Percentiles rank a stretch among this genome's conserved stretches.
These are phyloP conservation scores for Syncephalis plumigaleata DNA, from an alignment of 371 early-diverging fungal genomes.

Conservation along the genomic window DNA sequence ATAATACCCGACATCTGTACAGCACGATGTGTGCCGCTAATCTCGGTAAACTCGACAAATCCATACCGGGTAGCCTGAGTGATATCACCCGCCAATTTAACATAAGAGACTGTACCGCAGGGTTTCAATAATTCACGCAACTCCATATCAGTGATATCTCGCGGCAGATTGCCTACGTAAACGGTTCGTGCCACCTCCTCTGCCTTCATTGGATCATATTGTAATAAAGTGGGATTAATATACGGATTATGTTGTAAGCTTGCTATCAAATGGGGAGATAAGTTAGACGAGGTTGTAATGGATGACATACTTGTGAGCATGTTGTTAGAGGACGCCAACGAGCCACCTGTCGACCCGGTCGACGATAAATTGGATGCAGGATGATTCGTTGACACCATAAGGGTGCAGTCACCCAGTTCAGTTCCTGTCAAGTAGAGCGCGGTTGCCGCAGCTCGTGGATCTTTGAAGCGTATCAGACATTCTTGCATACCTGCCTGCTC, in stretches of 20 bases:
- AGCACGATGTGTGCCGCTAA: slow-evolving; percentile 28
- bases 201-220: slow-evolving; percentile 28
- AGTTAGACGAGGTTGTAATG: slow-evolving; percentile 11
- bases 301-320: slow-evolving; percentile 11
- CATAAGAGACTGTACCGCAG: slow-evolving; percentile 36
- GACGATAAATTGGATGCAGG: slow-evolving; percentile 3
- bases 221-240: slow-evolving; percentile 11
- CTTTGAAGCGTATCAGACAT: slow-evolving; percentile 27
- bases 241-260: slow-evolving; percentile 6
- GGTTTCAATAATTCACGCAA: slow-evolving; percentile 25
- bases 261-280: slow-evolving; percentile 13
- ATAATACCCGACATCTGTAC: slow-evolving; percentile 31
- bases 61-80: slow-evolving; percentile 35
- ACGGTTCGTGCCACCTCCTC: slow-evolving; percentile 44
- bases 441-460: slow-evolving; percentile 16
- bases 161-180: slow-evolving; percentile 38
- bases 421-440: slow-evolving; percentile 41
- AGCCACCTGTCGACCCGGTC: slow-evolving; percentile 2
- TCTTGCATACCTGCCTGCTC: slow-evolving; percentile 24
- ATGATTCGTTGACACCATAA: slow-evolving; percentile 19
- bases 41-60: slow-evolving; percentile 38
- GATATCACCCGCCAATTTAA: slow-evolving; percentile 48
- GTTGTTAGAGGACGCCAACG: slow-evolving; percentile 3
- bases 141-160: slow-evolving; percentile 23
- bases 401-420: slow-evolving; percentile 35